A percentile compares a stretch with the other conserved stretches of the same genome.
These are phyloP conservation scores for Wallacemonas sp. DNA, from an alignment of 208 protist species.

Conservation along the genomic window DNA sequence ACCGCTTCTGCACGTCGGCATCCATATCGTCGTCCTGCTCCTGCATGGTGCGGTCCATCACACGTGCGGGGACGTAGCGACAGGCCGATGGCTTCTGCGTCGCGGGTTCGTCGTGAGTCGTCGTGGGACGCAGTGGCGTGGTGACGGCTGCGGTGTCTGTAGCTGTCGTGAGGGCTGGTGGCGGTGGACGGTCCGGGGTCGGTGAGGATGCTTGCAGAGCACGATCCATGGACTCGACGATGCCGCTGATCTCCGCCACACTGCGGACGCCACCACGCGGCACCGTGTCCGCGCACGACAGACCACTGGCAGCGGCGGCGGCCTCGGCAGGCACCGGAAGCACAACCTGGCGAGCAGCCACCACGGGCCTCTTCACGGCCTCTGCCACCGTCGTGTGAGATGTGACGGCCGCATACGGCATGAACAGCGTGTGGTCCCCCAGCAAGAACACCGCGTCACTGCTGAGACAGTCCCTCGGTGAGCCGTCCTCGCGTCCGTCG, in stretches of 20 bases:
- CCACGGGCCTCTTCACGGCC: background rate
- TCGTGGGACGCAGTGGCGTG: too few relatives aligned
- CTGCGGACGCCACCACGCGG: conserved; percentile 32
- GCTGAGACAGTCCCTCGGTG: background rate
- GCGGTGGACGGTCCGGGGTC: too few relatives aligned
- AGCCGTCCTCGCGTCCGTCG: background rate
- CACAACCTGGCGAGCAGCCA: background rate
- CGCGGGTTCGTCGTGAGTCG: too few relatives aligned
- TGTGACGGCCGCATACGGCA: background rate
- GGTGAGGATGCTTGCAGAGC: background rate
- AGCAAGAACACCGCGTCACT: background rate
- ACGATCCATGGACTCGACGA: too few relatives aligned
- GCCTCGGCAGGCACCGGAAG: background rate
- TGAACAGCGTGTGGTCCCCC: conserved; percentile 1
- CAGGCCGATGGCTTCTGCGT: background rate
- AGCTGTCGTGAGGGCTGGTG: too few relatives aligned
- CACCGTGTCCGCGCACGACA: background rate
- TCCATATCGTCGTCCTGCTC: conserved; percentile 3
- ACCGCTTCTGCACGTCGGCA: conserved; percentile 5
- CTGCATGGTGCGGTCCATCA: background rate
- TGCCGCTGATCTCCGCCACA: conserved; percentile 28
- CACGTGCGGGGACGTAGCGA: background rate
- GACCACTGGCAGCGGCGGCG: background rate
- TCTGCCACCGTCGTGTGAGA: background rate
- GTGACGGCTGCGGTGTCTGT: too few relatives aligned